These are phyloP conservation scores for Leishmania braziliensis DNA, from an alignment of 208 protist species.

Conservation along the genomic window DNA sequence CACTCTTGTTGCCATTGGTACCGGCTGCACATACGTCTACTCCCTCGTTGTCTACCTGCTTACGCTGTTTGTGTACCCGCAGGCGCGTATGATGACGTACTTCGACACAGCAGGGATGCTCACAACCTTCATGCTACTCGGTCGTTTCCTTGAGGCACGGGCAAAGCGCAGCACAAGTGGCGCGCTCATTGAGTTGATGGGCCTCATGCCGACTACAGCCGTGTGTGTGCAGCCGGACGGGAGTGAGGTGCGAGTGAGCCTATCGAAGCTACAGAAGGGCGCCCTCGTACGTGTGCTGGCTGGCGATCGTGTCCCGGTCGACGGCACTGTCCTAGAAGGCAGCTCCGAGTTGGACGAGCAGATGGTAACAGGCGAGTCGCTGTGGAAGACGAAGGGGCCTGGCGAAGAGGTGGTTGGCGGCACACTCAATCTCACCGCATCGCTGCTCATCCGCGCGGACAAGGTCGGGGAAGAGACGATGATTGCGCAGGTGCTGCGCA, in stretches of 20 bases:
- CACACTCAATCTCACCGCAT: constrained; percentile 74
- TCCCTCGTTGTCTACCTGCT: constrained; percentile 58
- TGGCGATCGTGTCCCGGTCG: constrained; percentile 90
- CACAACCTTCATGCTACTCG: constrained; percentile 96
- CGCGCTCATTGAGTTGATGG: constrained; percentile 89
- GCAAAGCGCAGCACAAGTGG: constrained; percentile 93
- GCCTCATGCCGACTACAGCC: constrained; percentile 59
- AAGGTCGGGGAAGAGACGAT: constrained; percentile 88
- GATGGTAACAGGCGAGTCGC: constrained; percentile 94
- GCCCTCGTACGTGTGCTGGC: constrained; percentile 86
- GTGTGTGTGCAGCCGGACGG: constrained; percentile 31
- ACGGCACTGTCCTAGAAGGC: constrained; percentile 90
- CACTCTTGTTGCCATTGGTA: constrained; percentile 84
- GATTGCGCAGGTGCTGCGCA: constrained; percentile 93
- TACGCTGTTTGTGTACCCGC: constrained; percentile 26
- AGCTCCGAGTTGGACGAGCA: constrained; percentile 92
- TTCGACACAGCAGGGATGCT: constrained; percentile 96
- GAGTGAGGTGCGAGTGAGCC: constrained; percentile 41
- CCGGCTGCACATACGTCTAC: constrained; percentile 73
- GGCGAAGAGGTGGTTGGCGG: constrained; percentile 74
- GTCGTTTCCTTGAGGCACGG: constrained; percentile 94
- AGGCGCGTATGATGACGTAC: constrained; percentile 63
- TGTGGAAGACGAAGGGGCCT: constrained; percentile 66
- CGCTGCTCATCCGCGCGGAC: constrained; percentile 62
- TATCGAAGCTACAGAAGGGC: constrained; percentile 42